A percentile compares a stretch with the other conserved stretches of the same genome.
Evolutionary conservation across 2,329 filamentous ascomycete genomes (phyloP).

Genomic region (Fusarium heterosporum): DNA sequence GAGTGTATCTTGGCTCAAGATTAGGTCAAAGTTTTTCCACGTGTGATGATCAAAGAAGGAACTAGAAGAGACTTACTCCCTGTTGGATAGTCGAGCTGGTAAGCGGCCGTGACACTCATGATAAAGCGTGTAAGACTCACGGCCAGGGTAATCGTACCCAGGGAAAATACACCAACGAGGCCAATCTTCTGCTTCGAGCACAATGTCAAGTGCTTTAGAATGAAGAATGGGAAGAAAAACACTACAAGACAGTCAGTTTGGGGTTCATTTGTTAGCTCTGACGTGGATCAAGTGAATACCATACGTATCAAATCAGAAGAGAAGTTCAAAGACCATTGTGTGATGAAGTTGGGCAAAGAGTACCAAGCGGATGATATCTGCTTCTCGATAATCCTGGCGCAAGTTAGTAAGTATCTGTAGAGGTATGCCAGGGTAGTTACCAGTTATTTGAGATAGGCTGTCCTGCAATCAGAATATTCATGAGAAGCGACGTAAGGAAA

Average conservation of each 20-base stretch:
- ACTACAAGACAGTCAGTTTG: not conserved
- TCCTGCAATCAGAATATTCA: not conserved
- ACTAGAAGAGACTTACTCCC: not conserved
- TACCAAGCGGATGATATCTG: conserved; percentile 21
- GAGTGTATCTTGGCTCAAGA: not conserved
- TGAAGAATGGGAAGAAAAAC: conserved; percentile 22
- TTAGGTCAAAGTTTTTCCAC: not conserved
- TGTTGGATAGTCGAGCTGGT: conserved; percentile 6
- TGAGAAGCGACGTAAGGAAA: not conserved
- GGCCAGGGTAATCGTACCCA: conserved; percentile 7
- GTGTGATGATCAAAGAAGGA: too few relatives aligned
- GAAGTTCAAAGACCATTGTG: conserved; percentile 23
- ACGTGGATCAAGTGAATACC: fast-evolving
- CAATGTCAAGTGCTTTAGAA: conserved; percentile 2
- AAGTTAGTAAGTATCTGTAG: too few relatives aligned
- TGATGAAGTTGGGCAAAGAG: not conserved
- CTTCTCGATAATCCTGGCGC: conserved; percentile 19
- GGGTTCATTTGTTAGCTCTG: too few relatives aligned
- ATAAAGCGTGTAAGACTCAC: conserved; percentile 12
- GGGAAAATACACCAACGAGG: conserved; percentile 11
- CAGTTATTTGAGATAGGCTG: conserved; percentile 11
- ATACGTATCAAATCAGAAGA: conserved; percentile 13
- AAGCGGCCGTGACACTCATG: not conserved
- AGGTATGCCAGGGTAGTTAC: not conserved
- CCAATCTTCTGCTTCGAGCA: conserved; percentile 12